Evolutionary conservation across 345 rosid genomes (phyloP).

Genomic region (Melaleuca alternifolia): DNA sequence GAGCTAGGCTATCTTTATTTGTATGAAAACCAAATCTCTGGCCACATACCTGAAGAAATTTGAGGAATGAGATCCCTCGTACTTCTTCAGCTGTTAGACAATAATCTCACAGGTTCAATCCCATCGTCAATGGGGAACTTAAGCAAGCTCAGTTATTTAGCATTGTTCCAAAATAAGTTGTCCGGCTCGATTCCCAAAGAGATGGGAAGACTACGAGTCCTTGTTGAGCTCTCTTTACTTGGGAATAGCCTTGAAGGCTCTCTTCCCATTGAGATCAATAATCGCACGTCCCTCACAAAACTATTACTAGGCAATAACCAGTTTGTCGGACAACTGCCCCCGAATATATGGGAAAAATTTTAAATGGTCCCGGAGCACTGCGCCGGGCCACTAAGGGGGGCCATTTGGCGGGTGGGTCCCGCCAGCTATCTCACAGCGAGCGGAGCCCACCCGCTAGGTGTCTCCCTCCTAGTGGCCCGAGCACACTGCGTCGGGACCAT

Average conservation of each 20-base stretch:
- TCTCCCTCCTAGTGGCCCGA: too few species aligned
- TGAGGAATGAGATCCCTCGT: not conserved
- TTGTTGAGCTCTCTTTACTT: accelerated
- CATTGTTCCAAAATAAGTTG: not conserved
- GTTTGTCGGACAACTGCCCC: not conserved
- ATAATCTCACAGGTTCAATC: not conserved
- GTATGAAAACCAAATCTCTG: not conserved
- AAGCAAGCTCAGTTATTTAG: not conserved
- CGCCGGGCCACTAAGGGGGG: too few species aligned
- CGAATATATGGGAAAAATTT: not conserved
- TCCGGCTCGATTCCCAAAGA: not conserved
- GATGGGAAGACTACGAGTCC: not conserved
- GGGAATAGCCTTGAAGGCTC: not conserved
- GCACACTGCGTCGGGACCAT: too few species aligned
- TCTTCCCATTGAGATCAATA: not conserved
- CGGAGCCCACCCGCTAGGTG: too few species aligned
- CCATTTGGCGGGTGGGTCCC: too few species aligned
- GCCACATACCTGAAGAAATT: not conserved
- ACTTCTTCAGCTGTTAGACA: not conserved
- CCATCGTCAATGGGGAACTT: not conserved
- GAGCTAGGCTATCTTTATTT: not conserved
- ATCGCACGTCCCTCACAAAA: not conserved
- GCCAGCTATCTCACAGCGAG: too few species aligned
- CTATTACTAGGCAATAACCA: not conserved
- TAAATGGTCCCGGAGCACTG: too few species aligned